phyloP scores from a whole-genome alignment of 148 eudicot genomes.

The Nepenthes gracilis region DNA sequence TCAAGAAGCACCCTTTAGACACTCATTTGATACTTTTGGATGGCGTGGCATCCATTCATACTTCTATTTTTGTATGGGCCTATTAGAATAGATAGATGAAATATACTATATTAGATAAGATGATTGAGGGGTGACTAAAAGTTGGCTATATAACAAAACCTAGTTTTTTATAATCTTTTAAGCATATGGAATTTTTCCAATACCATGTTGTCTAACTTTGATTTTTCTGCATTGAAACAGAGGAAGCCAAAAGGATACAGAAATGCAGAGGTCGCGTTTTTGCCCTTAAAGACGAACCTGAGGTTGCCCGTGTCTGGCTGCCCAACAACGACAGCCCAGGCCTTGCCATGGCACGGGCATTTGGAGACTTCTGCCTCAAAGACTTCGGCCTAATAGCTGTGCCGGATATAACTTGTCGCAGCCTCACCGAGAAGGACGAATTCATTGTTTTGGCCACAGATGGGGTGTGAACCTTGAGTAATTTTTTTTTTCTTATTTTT shows the following conservation, averaged over 20 bases:
- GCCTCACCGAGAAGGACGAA: slow-evolving; percentile 68
- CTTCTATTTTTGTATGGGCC: too few relatives aligned
- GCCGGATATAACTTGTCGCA: slow-evolving; percentile 59
- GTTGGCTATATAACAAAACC: too few relatives aligned
- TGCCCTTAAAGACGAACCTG: slow-evolving; percentile 84
- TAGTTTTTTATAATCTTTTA: too few relatives aligned
- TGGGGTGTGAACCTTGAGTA: slow-evolving; percentile 40
- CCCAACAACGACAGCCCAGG: slow-evolving; percentile 82
- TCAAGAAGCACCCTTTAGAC: too few relatives aligned
- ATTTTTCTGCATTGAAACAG: slow-evolving; percentile 22
- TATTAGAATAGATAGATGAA: too few relatives aligned
- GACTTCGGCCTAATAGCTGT: slow-evolving; percentile 81
- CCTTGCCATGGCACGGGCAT: slow-evolving; percentile 94
- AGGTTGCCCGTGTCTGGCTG: slow-evolving; percentile 86
- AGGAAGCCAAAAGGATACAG: slow-evolving; percentile 76
- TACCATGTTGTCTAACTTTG: neutral
- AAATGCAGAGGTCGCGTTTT: slow-evolving; percentile 83
- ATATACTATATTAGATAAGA: too few relatives aligned
- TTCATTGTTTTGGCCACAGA: slow-evolving; percentile 81
- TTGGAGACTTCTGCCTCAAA: slow-evolving; percentile 92
- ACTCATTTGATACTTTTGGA: too few relatives aligned
- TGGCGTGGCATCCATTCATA: too few relatives aligned
- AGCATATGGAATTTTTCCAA: too few relatives aligned
- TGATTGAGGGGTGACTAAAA: too few relatives aligned
- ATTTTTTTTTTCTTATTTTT: neutral